Conservation (phyloP, 805 yeast species). For the Metschnikowia corniflorae region DNA sequence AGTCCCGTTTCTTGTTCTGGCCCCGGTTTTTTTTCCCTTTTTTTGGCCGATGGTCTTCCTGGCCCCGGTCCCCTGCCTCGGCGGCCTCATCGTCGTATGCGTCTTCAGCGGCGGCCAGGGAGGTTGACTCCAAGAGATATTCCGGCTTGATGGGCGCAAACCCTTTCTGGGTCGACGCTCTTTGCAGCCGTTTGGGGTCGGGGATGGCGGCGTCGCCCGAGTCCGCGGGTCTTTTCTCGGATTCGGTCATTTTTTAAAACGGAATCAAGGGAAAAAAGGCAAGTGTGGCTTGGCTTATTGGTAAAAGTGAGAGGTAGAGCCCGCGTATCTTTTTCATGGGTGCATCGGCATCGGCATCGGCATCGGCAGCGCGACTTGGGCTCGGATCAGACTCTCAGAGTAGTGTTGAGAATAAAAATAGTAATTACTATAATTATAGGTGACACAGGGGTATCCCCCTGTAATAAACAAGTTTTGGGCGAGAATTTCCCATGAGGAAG, state of each 20-base stretch:
- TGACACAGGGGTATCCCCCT: no score
- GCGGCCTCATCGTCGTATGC: conserved; percentile 43
- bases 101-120: conserved; percentile 37
- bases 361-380: no score
- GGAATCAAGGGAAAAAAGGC: no score
- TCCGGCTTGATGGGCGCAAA: conserved; percentile 76
- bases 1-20: conserved; percentile 79
- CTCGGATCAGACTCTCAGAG: no score
- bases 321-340: no score
- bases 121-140: conserved; percentile 42
- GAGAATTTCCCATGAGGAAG: no score
- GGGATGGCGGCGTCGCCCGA: conserved; percentile 13
- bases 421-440: no score
- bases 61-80: conserved; percentile 39
- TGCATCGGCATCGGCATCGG: no score
- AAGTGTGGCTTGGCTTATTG: no score
- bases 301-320: no score
- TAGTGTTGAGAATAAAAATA: no score
- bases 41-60: conserved; percentile 23
- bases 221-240: conserved; percentile 20
- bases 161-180: conserved; percentile 42
- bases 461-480: no score
- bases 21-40: conserved; percentile 58
- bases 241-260: conserved; percentile 12
- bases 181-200: conserved; percentile 20